Evolutionary conservation across 1,284 basidiomycete species (phyloP), one percentile per base, ranked within the genome.

Genomic region (Papiliotrema terrestris): DNA sequence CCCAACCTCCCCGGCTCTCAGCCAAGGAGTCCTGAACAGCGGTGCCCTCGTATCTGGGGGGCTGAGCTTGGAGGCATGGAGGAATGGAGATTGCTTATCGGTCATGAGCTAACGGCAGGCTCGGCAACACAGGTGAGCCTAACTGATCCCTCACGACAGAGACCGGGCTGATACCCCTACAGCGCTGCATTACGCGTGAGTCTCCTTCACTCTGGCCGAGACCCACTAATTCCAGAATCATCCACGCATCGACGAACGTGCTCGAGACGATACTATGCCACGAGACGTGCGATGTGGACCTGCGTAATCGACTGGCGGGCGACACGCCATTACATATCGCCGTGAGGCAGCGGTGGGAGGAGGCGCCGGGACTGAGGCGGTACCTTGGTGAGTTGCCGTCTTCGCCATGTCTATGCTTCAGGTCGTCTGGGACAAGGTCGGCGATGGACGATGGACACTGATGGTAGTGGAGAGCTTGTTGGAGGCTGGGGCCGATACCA

Each of bases 241-340:
- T 61, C 19, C 57, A 83, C 55, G 84, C 83, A 42, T 84, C 84
- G 26, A 81, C 81, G 0, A 80, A 81, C 26, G 84, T 87, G 38
- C 80, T 91, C 5, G 87, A 91, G 61, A 81, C 86, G 58, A 83
- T 91, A 57, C 81, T 91, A 32, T 83, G 83, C 8, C 80, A 85
- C 65, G 87, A 90, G 9, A 82, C 80, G 13, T 92, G 90, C 74
- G 89, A 94, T 67, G 89, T 93, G 51, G 91, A 94, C 70, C 82
- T 85, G 19, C 80, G 84, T 65, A 93, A 93, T 73, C 80, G 82
- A 20, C 74, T 88, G 32, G 84, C 87, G 39, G 83, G 83, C 9
- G 84, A 86, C 37, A 94, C 91, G 0, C 91, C 91, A 1, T 78
- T 95, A 11, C 91, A 94, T 72, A 81, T 91, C 19, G 91, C 90